These are phyloP conservation scores for Besnoitia besnoiti DNA, from an alignment of 169 alveolate species.

Conservation along the genomic window DNA sequence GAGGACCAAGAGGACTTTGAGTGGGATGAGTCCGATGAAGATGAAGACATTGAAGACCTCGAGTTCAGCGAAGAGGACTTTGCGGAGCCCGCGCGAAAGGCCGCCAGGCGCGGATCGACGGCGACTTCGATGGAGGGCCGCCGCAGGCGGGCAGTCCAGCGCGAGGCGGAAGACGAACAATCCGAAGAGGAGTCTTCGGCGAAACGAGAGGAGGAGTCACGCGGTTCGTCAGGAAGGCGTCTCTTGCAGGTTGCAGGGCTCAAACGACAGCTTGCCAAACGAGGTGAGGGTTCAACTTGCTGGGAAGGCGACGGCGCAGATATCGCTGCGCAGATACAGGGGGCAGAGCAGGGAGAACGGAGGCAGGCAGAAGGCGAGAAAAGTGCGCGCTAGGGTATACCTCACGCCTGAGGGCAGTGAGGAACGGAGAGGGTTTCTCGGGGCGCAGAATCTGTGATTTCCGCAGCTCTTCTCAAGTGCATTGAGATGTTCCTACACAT, in stretches of 20 bases:
- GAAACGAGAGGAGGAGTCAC: too few species aligned
- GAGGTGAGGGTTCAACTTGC: neutral
- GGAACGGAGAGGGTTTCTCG: too few species aligned
- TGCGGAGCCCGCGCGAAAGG: neutral
- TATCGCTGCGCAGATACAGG: too few species aligned
- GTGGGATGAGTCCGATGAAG: neutral
- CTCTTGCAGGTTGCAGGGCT: neutral
- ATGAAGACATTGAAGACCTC: conserved; percentile 15
- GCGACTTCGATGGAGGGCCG: neutral
- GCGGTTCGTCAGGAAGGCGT: neutral
- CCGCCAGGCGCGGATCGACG: neutral
- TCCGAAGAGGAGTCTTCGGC: neutral
- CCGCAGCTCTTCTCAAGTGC: too few species aligned
- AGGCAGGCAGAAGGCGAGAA: too few species aligned
- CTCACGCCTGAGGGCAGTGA: too few species aligned
- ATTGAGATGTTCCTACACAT: too few species aligned
- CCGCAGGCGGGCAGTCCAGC: neutral
- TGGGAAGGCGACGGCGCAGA: too few species aligned
- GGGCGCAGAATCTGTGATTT: too few species aligned
- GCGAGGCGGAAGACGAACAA: neutral
- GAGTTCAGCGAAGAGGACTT: neutral
- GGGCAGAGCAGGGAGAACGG: too few species aligned
- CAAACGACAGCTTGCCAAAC: conserved; percentile 2
- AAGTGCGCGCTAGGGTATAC: too few species aligned
- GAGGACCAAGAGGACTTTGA: neutral